Evolutionary conservation across 148 eudicot genomes (phyloP).

Genomic region (Silene latifolia): DNA sequence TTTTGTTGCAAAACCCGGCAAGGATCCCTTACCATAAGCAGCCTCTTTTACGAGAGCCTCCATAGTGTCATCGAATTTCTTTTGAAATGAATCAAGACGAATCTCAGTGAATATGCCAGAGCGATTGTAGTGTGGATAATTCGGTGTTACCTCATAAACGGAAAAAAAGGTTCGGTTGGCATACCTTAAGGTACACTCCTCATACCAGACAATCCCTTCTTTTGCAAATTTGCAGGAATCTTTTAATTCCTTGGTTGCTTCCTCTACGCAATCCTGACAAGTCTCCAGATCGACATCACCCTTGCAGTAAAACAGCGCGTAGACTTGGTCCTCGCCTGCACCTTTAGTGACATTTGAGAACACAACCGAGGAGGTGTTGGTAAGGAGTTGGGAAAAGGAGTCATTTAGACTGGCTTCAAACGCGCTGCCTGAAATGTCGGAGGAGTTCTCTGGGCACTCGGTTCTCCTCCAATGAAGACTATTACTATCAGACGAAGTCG

Average conservation of each 20-base stretch:
- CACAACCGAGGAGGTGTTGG: neutral
- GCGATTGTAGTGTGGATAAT: neutral
- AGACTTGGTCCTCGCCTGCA: constrained; percentile 3
- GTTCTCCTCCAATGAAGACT: neutral
- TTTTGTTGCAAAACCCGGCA: constrained; percentile 14
- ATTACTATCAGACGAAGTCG: neutral
- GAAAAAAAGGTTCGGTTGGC: constrained; percentile 18
- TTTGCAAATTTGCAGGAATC: constrained; percentile 1
- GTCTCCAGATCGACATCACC: constrained; percentile 15
- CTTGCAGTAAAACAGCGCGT: constrained; percentile 33
- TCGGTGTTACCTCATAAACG: neutral
- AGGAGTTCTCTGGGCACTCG: neutral
- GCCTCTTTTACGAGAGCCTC: constrained; percentile 5
- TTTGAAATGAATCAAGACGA: neutral
- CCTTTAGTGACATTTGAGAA: constrained; percentile 12
- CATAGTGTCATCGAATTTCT: neutral
- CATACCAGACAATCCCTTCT: constrained; percentile 21
- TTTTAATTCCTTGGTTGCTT: neutral
- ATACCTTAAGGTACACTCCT: constrained; percentile 28
- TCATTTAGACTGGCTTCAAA: constrained; percentile 17
- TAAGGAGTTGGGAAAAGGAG: constrained; percentile 10
- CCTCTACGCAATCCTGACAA: constrained; percentile 21
- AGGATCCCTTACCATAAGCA: neutral
- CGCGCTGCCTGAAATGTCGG: neutral
- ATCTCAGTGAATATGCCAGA: neutral